Evolutionary conservation across 2,329 filamentous ascomycete species (phyloP), one percentile per base, ranked within the genome.

Genomic region (Ophiosphaerella narmari): DNA sequence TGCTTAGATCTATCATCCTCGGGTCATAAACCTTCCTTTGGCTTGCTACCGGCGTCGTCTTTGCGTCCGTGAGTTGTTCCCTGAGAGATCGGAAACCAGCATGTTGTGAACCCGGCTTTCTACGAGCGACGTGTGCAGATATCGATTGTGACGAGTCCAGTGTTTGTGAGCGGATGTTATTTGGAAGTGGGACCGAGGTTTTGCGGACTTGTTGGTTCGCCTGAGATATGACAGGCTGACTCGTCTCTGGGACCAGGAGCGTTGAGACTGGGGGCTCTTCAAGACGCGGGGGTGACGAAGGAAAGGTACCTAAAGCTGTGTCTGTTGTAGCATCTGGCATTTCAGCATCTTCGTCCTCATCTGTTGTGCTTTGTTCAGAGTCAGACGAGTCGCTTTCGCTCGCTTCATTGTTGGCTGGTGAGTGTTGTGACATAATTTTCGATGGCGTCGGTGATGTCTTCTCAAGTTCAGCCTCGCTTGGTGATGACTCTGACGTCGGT

Each of bases 401-500:
- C 6, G 48, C 50, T 6, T 46, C 44, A 3, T 44, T 43, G 6
- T 41, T 43, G 11, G 32, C 39, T 12, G 48, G 43, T 5, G 21
- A 18, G 24, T 33, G 43, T 23, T 42, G 44, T 5, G 46, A 43
- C 14, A 43, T 37, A 29, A 18, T 41, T 43, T 47, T 48, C 4
- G 55, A 50, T 0, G 42, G 44, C 18, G 42, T 37, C 2, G 31
- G 29, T 6, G 43, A 48, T 3, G 47, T 45, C 9, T 50, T 53
- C 5, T 55, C 55, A 12, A 45, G 49, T 18, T 61, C 60, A 4
- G 49, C 52, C 21, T 62, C 63, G 32, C 55, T 59, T 12, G 47
- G 48, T 8, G 59, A 58, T 13, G 47, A 48, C 35, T 59, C 49
- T 16, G 59, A 62, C 5, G 62, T 60, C 18, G 64, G 64, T 2